A percentile compares a stretch with the other conserved stretches of the same genome.
Evolutionary conservation across 2,329 filamentous ascomycete species (phyloP).

Genomic region (Sclerotinia glacialis): DNA sequence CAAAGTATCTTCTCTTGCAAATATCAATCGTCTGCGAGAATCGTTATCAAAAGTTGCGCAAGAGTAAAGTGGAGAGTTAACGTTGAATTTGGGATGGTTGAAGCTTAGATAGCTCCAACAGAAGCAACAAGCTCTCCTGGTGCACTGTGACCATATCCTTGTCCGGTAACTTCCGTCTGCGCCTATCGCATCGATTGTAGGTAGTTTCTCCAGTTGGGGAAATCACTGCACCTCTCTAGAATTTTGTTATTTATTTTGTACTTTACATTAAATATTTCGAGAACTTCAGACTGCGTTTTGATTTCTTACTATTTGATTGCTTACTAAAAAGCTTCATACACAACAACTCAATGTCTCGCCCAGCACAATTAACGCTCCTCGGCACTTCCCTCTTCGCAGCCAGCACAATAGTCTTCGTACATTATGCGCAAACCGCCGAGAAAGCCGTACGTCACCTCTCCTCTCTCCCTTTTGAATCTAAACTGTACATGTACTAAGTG

Average conservation of each 20-base stretch:
- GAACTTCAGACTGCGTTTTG: background rate
- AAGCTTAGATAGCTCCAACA: constrained; percentile 27
- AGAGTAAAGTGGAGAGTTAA: constrained; percentile 18
- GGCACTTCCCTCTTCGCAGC: constrained; percentile 74
- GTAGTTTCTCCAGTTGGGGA: background rate
- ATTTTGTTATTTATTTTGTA: background rate
- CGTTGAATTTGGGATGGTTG: constrained; percentile 19
- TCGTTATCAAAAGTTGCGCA: constrained; percentile 15
- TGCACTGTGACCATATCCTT: constrained; percentile 26
- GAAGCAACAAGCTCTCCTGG: constrained; percentile 28
- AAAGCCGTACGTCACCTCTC: constrained; percentile 62
- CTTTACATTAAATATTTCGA: background rate
- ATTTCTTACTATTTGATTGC: too few species aligned
- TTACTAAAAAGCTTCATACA: background rate
- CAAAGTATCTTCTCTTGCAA: constrained; percentile 18
- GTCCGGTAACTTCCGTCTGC: constrained; percentile 31
- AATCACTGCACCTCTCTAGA: constrained; percentile 1
- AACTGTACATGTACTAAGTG: background rate
- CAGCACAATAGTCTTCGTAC: constrained; percentile 78
- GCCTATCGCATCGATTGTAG: constrained; percentile 12
- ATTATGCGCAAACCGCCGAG: constrained; percentile 83
- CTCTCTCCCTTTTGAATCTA: background rate
- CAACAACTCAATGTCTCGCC: constrained; percentile 68
- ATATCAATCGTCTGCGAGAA: constrained; percentile 23
- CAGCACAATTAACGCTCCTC: constrained; percentile 81